Evolutionary conservation across 495 filamentous ascomycete genomes (phyloP).

Genomic region (Saxispiralis lemnorum): DNA sequence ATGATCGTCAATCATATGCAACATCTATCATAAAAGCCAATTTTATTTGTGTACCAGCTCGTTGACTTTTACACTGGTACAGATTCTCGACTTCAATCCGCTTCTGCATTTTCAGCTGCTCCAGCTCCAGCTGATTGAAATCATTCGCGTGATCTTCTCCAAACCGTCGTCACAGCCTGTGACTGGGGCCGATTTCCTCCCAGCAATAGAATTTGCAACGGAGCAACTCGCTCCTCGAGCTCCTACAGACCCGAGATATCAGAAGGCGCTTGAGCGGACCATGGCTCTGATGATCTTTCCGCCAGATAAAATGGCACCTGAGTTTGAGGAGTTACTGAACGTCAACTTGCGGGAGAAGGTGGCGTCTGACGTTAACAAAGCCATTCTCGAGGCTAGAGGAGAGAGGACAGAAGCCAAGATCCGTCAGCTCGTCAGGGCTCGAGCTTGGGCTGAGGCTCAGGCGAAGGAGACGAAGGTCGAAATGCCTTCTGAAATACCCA

Average conservation of each 20-base stretch:
- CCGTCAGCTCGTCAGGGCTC: conserved; percentile 56
- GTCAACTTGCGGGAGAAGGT: conserved; percentile 68
- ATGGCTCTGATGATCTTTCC: conserved; percentile 86
- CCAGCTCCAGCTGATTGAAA: conserved; percentile 78
- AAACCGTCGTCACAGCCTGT: conserved; percentile 22
- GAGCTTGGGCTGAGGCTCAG: conserved; percentile 70
- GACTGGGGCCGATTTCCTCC: conserved; percentile 42
- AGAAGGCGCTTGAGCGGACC: conserved; percentile 76
- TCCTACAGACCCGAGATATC: conserved; percentile 59
- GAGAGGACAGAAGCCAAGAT: conserved; percentile 64
- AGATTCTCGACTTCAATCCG: conserved; percentile 77
- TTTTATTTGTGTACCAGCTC: not conserved
- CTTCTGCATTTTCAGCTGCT: conserved; percentile 81
- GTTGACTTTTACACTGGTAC: not conserved
- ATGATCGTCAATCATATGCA: conserved; percentile 45
- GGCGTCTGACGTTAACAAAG: conserved; percentile 70
- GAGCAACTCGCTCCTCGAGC: conserved; percentile 74
- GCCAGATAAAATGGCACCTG: conserved; percentile 53
- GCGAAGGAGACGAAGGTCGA: conserved; percentile 56
- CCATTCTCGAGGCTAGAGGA: conserved; percentile 55
- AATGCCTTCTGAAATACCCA: conserved; percentile 50
- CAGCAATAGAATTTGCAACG: conserved; percentile 74
- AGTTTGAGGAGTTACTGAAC: conserved; percentile 57
- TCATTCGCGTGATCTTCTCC: conserved; percentile 49
- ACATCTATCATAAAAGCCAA: not conserved